A percentile compares a stretch with the other conserved stretches of the same genome.
Conservation (phyloP, 2,329 filamentous ascomycete species). For the Passalora sequoiae region DNA sequence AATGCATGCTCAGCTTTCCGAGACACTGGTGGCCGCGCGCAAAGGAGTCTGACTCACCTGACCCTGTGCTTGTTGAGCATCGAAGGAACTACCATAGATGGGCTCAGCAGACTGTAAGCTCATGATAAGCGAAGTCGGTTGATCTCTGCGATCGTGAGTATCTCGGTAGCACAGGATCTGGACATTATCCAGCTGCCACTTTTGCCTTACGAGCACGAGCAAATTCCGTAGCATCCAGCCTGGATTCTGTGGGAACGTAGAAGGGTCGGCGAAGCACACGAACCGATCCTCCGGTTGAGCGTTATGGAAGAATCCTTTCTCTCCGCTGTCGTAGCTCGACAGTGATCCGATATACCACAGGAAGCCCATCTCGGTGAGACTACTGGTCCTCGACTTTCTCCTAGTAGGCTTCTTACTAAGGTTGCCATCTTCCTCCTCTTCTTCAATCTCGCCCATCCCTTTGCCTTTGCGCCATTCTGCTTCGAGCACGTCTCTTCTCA, state of each 20-base stretch:
- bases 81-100: no score
- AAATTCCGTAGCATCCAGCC: slow-evolving; percentile 93
- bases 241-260: slow-evolving; percentile 79
- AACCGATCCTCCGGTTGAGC: slow-evolving; percentile 69
- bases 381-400: slow-evolving; percentile 48
- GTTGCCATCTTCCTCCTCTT: slow-evolving; percentile 31
- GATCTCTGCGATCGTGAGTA: slow-evolving; percentile 68
- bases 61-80: no score
- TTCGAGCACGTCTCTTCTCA: slow-evolving; percentile 39
- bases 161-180: slow-evolving; percentile 91
- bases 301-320: slow-evolving; percentile 78
- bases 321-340: slow-evolving; percentile 73
- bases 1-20: no score
- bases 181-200: slow-evolving; percentile 69
- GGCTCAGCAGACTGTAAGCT: slow-evolving; percentile 54
- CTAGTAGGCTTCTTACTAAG: slow-evolving; percentile 32
- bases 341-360: slow-evolving; percentile 74
- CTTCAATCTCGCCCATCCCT: slow-evolving; percentile 27
- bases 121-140: slow-evolving; percentile 75
- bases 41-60: no score
- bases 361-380: slow-evolving; percentile 55
- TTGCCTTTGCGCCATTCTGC: slow-evolving; percentile 32
- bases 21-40: no score
- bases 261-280: slow-evolving; percentile 85
- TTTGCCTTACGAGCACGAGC: slow-evolving; percentile 73